These are phyloP conservation scores for Cornus kousa DNA, from an alignment of 148 eudicot genomes.

Conservation along the genomic window DNA sequence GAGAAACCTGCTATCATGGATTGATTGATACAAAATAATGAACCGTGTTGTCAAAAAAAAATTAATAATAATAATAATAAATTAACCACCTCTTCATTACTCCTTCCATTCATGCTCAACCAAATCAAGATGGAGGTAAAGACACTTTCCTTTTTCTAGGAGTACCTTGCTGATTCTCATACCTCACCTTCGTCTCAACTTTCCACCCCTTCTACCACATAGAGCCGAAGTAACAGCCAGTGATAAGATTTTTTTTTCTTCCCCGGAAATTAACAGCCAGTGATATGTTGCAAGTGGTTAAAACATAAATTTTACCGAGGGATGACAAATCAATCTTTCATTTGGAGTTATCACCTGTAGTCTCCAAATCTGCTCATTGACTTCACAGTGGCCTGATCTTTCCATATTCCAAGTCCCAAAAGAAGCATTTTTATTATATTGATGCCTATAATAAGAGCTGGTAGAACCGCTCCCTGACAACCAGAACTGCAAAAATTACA, in stretches of 20 bases:
- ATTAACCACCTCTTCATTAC: not conserved
- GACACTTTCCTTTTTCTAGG: not conserved
- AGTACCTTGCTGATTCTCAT: not conserved
- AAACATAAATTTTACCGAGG: not conserved
- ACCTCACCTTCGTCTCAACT: not conserved
- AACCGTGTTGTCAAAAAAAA: not conserved
- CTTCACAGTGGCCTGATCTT: conserved; percentile 81
- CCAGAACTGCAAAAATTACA: conserved; percentile 26
- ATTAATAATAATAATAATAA: too few relatives aligned
- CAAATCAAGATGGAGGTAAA: not conserved
- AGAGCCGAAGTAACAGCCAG: not conserved
- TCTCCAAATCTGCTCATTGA: conserved; percentile 84
- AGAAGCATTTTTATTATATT: conserved; percentile 74
- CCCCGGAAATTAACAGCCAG: not conserved
- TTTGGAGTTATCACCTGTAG: conserved; percentile 17
- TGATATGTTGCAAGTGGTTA: not conserved
- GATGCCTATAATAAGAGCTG: conserved; percentile 69
- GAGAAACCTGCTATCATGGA: not conserved
- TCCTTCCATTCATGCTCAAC: not conserved
- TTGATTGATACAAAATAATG: not conserved
- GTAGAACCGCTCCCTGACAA: conserved; percentile 63
- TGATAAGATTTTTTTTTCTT: too few relatives aligned
- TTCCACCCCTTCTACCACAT: not conserved
- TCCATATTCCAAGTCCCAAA: conserved; percentile 70
- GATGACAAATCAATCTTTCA: not conserved